phyloP scores from a whole-genome alignment of 176 grass and related monocot species.

The Melocanna baccifera region DNA sequence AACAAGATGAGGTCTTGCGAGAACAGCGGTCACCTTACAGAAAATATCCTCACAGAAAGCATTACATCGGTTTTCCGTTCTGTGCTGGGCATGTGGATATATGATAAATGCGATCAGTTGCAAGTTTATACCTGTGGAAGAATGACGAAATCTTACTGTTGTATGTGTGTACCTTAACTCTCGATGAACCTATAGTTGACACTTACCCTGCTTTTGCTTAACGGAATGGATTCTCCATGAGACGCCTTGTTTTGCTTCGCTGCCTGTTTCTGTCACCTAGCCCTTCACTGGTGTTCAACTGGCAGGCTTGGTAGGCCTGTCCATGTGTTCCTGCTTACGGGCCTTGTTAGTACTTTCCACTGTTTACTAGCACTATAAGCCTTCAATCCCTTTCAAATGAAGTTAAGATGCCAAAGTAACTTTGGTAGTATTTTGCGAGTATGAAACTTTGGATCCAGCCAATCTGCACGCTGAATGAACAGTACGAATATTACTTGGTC shows the following conservation, averaged over 20 bases:
- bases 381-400: neutral
- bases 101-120: neutral
- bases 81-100: neutral
- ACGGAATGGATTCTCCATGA: neutral
- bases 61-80: neutral
- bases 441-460: neutral
- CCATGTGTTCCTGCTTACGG: neutral
- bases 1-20: slow-evolving; percentile 85
- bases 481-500: neutral
- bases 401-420: neutral
- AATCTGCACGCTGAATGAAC: neutral
- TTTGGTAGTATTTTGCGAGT: neutral
- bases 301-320: neutral
- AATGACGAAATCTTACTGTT: slow-evolving; percentile 1
- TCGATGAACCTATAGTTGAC: neutral
- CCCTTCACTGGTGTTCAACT: neutral
- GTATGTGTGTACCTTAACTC: slow-evolving; percentile 6
- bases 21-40: neutral
- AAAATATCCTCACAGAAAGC: neutral
- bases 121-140: slow-evolving; percentile 15
- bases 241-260: neutral
- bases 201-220: neutral
- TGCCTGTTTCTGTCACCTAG: neutral
- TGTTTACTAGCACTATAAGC: neutral
- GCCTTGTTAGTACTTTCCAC: neutral